Percentiles rank a stretch among this genome's conserved stretches.
Conservation (phyloP, 179 eudicot species). For the Corrigiola litoralis region DNA sequence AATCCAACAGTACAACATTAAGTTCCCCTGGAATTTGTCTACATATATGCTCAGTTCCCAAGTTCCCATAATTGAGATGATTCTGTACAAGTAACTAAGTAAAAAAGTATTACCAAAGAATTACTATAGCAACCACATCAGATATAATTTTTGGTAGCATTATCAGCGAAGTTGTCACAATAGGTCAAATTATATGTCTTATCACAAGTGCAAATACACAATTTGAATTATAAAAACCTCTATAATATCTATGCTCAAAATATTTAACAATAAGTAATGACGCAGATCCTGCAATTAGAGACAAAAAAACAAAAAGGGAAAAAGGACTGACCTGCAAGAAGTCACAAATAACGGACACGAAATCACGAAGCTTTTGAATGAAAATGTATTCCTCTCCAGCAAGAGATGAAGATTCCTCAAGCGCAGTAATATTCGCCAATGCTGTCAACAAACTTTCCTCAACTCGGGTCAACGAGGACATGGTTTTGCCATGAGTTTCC, state of each 20-base stretch:
- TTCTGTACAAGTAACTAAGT: too few relatives aligned
- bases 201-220: background rate
- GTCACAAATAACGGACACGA: conserved; percentile 83
- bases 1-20: too few relatives aligned
- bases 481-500: conserved; percentile 80
- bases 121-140: too few relatives aligned
- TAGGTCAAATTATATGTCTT: background rate
- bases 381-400: conserved; percentile 96
- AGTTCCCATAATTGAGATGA: too few relatives aligned
- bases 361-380: conserved; percentile 98
- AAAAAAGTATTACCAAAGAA: too few relatives aligned
- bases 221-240: background rate
- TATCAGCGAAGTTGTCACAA: too few relatives aligned
- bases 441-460: conserved; percentile 73
- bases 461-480: conserved; percentile 52
- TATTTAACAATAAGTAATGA: too few relatives aligned
- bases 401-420: conserved; percentile 63
- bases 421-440: conserved; percentile 52
- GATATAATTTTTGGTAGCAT: too few relatives aligned
- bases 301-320: background rate
- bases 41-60: too few relatives aligned
- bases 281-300: too few relatives aligned
- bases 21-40: too few relatives aligned
- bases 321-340: conserved; percentile 68
- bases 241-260: background rate